Conservation (phyloP, 1,284 basidiomycete genomes). For the Polyporus tsugae region DNA sequence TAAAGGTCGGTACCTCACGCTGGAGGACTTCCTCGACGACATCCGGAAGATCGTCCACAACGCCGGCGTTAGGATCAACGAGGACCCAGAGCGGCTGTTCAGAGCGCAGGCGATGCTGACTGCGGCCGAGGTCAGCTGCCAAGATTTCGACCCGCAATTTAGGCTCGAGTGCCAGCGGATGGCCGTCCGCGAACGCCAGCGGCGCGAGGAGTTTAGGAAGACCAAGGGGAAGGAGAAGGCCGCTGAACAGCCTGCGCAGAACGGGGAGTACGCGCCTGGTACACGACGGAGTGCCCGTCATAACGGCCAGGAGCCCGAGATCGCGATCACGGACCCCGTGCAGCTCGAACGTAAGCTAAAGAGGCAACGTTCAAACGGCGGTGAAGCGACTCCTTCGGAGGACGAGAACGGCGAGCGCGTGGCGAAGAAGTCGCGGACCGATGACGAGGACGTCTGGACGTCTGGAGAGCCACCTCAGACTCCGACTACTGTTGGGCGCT, state of each 20-base stretch:
- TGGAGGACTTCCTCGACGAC: slow-evolving; percentile 89
- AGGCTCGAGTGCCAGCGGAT: slow-evolving; percentile 89
- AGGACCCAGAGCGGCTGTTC: slow-evolving; percentile 81
- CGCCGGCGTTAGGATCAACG: slow-evolving; percentile 67
- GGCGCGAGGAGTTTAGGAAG: slow-evolving; percentile 67
- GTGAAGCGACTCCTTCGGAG: slow-evolving; percentile 60
- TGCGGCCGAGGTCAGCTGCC: slow-evolving; percentile 86
- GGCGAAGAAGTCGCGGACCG: slow-evolving; percentile 64
- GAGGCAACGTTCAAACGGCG: slow-evolving; percentile 70
- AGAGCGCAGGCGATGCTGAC: slow-evolving; percentile 93
- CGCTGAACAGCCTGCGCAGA: slow-evolving; percentile 41
- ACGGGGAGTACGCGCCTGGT: slow-evolving; percentile 49
- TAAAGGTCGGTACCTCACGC: slow-evolving; percentile 88
- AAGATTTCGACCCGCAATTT: slow-evolving; percentile 89
- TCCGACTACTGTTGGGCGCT: slow-evolving; percentile 23
- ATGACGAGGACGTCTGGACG: slow-evolving; percentile 52
- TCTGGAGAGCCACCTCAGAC: slow-evolving; percentile 39
- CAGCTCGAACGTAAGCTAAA: slow-evolving; percentile 77
- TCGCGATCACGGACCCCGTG: slow-evolving; percentile 73
- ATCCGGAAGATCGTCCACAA: slow-evolving; percentile 92
- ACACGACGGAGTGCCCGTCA: slow-evolving; percentile 74
- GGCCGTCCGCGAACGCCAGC: slow-evolving; percentile 80
- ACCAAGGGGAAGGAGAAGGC: slow-evolving; percentile 59
- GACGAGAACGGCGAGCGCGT: slow-evolving; percentile 57
- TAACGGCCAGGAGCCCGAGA: slow-evolving; percentile 75